These are phyloP conservation scores for Irpex sp. DNA, from an alignment of 1,284 basidiomycete genomes.

Conservation along the genomic window DNA sequence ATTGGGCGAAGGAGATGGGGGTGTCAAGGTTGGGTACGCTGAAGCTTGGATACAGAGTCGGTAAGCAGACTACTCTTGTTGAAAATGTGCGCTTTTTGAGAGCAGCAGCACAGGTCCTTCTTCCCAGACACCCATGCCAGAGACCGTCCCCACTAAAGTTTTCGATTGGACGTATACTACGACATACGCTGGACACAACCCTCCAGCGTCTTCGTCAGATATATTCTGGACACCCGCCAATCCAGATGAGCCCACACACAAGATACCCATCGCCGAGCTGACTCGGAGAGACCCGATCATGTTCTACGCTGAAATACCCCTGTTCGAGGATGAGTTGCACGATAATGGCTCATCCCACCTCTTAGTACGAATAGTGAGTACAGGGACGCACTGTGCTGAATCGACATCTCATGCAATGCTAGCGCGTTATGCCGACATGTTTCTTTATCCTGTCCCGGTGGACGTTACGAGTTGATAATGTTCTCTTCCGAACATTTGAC, in stretches of 20 bases:
- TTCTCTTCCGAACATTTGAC: constrained; percentile 89
- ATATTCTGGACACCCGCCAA: constrained; percentile 49
- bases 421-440: constrained; percentile 98
- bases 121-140: constrained; percentile 62
- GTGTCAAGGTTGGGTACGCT: constrained; percentile 91
- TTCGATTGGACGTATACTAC: constrained; percentile 99
- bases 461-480: constrained; percentile 92
- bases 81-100: background rate
- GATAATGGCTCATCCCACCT: constrained; percentile 87
- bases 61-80: constrained; percentile 31
- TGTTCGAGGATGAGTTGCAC: constrained; percentile 93
- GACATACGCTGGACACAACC: constrained; percentile 67
- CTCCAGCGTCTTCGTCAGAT: constrained; percentile 15
- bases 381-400: background rate
- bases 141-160: constrained; percentile 73
- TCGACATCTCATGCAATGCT: no score
- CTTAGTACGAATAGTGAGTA: constrained; percentile 79
- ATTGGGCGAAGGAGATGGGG: constrained; percentile 75
- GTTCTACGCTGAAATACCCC: constrained; percentile 88
- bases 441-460: constrained; percentile 90
- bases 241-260: constrained; percentile 45
- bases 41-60: constrained; percentile 91
- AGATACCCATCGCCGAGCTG: constrained; percentile 78
- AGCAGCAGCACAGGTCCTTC: constrained; percentile 52
- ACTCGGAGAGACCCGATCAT: constrained; percentile 90